Evolutionary conservation across 2,329 filamentous ascomycete genomes (phyloP).

Genomic region (Fusarium scirpi): DNA sequence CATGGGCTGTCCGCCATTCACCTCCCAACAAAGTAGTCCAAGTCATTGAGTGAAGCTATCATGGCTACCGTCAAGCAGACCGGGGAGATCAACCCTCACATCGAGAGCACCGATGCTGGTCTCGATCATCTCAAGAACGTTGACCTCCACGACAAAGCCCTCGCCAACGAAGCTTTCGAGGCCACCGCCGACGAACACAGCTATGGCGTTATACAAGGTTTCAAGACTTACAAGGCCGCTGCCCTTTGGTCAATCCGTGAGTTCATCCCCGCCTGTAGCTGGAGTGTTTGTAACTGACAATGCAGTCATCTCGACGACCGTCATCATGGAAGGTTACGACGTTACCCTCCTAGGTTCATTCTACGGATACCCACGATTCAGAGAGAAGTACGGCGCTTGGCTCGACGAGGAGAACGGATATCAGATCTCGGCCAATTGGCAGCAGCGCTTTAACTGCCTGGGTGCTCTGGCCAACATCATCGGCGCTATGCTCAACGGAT

Average conservation of each 20-base stretch:
- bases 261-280: constrained; percentile 17
- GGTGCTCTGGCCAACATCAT: constrained; percentile 54
- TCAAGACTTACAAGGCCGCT: constrained; percentile 57
- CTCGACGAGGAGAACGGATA: constrained; percentile 53
- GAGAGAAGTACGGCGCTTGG: constrained; percentile 56
- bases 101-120: constrained; percentile 49
- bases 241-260: constrained; percentile 56
- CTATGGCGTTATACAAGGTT: constrained; percentile 50
- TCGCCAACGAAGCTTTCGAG: constrained; percentile 54
- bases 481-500: constrained; percentile 58
- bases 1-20: neutral
- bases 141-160: constrained; percentile 53
- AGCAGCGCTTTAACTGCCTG: constrained; percentile 59
- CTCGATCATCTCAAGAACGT: constrained; percentile 51
- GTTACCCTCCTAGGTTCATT: constrained; percentile 61
- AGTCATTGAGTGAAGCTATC: constrained; percentile 5
- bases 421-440: constrained; percentile 64
- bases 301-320: constrained; percentile 57
- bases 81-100: constrained; percentile 39
- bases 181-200: constrained; percentile 55
- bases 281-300: constrained; percentile 1
- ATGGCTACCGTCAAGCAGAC: constrained; percentile 44
- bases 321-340: constrained; percentile 66
- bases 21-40: constrained; percentile 6
- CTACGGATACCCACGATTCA: constrained; percentile 57